Base-by-base conservation (phyloP, 2,329 filamentous ascomycete species). In the Phoma herbarum region DNA sequence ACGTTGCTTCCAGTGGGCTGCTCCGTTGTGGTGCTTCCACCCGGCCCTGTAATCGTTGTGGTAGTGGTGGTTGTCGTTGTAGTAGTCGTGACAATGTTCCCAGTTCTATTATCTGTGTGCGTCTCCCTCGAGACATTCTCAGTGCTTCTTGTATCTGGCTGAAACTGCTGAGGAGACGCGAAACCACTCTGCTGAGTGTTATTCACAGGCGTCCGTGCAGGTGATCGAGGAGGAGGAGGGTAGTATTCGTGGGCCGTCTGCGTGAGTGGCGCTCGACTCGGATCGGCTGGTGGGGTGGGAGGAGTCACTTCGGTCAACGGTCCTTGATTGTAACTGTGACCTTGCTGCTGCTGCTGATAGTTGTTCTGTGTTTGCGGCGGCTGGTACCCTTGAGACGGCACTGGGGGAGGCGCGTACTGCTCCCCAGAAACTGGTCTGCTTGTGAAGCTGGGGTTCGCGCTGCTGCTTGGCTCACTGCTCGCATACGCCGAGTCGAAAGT, bases 1-100 rank as follows among this genome's bases (percentile, higher is more conserved):
- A 66, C 52, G 42, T 55, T 61, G n/a, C 58, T 62, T 10, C 60
- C 59, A 44, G 48, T 62, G 10, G 73, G 72, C 33, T 72, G 66
- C 39, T 75, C 65, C 31, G 75, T 71, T 10, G 73, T 76, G 11
- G 72, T 75, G 22, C 66, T 66, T 1, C 74, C 74, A 3, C 74
- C 74, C 14, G 73, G 73, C 0, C 73, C 73, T 12, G 73, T 75
- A 2, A 70, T 73, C 16, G 73, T 76, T 2, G 73, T 77, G 0
- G 74, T 76, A 1, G 74, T 76, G 1, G 74, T 76, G 2, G 73
- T 77, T 1, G 74, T 75, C 12, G 74, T 77, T 0, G 73, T 77
- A 9, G 71, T 75, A 3, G 72, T 71, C 5, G 73, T 75, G 3
- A 77, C 67, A 20, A 75, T 67, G 25, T 75, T 73, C 0, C 74